Base-by-base conservation (phyloP, 495 filamentous ascomycete species). In the Ramalina intermedia region DNA sequence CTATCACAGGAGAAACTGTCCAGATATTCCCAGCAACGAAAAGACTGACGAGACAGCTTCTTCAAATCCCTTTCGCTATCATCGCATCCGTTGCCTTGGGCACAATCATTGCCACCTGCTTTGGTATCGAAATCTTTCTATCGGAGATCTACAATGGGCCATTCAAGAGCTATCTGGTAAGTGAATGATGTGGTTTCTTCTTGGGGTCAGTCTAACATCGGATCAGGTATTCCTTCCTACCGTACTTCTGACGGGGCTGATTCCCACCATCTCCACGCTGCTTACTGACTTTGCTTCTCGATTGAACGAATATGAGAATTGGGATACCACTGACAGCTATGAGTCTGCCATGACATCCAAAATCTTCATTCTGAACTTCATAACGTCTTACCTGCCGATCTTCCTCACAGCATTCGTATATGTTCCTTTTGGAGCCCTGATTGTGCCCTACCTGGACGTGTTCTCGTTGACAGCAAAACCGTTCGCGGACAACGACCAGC, bases 341-440 rank as follows among this genome's bases (percentile, higher is more conserved):
- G 80, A 93, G 53, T 73, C 76, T 3, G 82, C 87, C 2, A 70
- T 96, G 59, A 88, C 87, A 3, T 78, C 79, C 57, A 98, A 98
- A 65, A 77, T 94, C 39, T 96, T 98, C 55, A 77, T 98, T 20
- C 74, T 98, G 54, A 96, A 98, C 68, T 94, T 96, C 59, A 91
- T 98, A 59, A 95, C 87, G 12, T 96, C 91, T 0, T 98, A 96
- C 59, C 76, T 95, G 3, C 84, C 87, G 0, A 79, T 98, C 27
- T 82, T 94, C 63, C 69, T 98, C 13, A 96, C 91, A 0, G 88
- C 91, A 7, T 98, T 98, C 61, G 81, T 98, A 47, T 98, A 98
- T 56, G 85, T 98, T 21, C 93, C 91, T 0, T 98, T 96, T 62
- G 91, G 85, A 7, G 81, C 77, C 55, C 55, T 84, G 33, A 80